These are phyloP conservation scores for Botrytis fragariae DNA, from an alignment of 2,329 filamentous ascomycete species.

Conservation along the genomic window DNA sequence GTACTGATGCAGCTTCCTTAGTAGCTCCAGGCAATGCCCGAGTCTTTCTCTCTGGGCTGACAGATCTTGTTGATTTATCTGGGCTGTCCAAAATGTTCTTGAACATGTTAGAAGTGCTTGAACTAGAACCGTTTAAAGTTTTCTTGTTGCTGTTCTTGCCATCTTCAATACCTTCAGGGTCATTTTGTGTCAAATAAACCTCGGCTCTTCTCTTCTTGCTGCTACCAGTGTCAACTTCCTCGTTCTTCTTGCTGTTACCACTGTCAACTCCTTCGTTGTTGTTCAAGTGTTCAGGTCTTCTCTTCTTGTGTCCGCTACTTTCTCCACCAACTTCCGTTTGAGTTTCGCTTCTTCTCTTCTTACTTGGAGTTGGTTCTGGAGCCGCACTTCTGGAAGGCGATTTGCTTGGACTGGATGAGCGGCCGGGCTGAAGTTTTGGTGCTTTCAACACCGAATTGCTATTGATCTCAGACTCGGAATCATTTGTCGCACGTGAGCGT, in stretches of 20 bases:
- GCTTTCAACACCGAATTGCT: slow-evolving; percentile 15
- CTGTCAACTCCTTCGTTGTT: not conserved
- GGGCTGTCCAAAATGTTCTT: slow-evolving; percentile 36
- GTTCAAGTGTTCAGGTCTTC: not conserved
- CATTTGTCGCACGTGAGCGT: not conserved
- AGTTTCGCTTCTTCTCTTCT: slow-evolving; percentile 35
- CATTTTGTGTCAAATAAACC: slow-evolving; percentile 34
- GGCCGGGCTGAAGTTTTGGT: slow-evolving; percentile 7
- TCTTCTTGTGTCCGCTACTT: not conserved
- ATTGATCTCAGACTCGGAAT: slow-evolving; percentile 16
- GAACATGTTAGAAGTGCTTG: slow-evolving; percentile 38
- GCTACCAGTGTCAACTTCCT: not conserved
- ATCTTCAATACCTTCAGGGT: slow-evolving; percentile 26
- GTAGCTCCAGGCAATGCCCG: slow-evolving; percentile 14
- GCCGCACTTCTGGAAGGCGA: slow-evolving; percentile 19
- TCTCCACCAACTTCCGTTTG: slow-evolving; percentile 24
- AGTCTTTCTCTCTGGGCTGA: slow-evolving; percentile 30
- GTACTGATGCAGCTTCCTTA: slow-evolving; percentile 5
- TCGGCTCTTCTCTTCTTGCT: slow-evolving; percentile 37
- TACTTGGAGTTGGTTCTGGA: slow-evolving; percentile 24
- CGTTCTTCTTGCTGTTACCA: not conserved
- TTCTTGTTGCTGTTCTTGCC: slow-evolving; percentile 28
- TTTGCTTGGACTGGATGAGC: slow-evolving; percentile 9
- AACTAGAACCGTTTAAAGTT: slow-evolving; percentile 29
- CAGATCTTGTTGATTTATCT: slow-evolving; percentile 20